Percentiles rank a stretch among this genome's conserved stretches.
phyloP scores from a whole-genome alignment of 2,329 filamentous ascomycete species.

The Chaetomiaceae sp. region DNA sequence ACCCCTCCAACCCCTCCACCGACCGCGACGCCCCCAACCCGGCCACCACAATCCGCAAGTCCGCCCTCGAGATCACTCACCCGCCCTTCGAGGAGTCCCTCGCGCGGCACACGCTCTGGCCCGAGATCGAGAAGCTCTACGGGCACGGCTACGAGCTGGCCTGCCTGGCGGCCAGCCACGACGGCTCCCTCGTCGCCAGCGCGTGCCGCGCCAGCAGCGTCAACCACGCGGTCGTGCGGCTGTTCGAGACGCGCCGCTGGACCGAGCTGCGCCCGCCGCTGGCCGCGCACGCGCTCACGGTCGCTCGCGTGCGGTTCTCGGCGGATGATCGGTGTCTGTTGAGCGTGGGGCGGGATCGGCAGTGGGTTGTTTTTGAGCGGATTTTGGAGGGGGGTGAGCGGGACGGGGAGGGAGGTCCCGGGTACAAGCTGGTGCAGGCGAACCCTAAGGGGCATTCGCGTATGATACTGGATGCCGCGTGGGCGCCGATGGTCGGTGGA shows the following conservation, averaged over 20 bases:
- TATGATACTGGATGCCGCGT: constrained; percentile 87
- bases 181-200: constrained; percentile 73
- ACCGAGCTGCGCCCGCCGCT: constrained; percentile 79
- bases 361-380: constrained; percentile 75
- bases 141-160: constrained; percentile 97
- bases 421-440: constrained; percentile 54
- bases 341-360: constrained; percentile 84
- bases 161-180: constrained; percentile 69
- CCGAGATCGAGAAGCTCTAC: constrained; percentile 93
- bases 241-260: constrained; percentile 86
- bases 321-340: constrained; percentile 66
- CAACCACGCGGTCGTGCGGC: constrained; percentile 87
- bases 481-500: constrained; percentile 53
- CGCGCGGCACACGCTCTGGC: constrained; percentile 87
- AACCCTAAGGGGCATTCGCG: constrained; percentile 82
- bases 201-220: constrained; percentile 88
- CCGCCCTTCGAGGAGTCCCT: constrained; percentile 88
- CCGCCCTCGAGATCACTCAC: constrained; percentile 58
- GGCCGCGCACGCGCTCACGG: constrained; percentile 78
- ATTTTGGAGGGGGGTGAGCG: constrained; percentile 24
- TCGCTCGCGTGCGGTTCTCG: constrained; percentile 77
- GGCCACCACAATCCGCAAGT: constrained; percentile 50
- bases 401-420: constrained; percentile 25
- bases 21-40: constrained; percentile 51
- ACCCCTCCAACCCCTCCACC: constrained; percentile 36